Evolutionary conservation across 1,139 yeast genomes (phyloP).

Genomic region (Zygotorulaspora mrakii): DNA sequence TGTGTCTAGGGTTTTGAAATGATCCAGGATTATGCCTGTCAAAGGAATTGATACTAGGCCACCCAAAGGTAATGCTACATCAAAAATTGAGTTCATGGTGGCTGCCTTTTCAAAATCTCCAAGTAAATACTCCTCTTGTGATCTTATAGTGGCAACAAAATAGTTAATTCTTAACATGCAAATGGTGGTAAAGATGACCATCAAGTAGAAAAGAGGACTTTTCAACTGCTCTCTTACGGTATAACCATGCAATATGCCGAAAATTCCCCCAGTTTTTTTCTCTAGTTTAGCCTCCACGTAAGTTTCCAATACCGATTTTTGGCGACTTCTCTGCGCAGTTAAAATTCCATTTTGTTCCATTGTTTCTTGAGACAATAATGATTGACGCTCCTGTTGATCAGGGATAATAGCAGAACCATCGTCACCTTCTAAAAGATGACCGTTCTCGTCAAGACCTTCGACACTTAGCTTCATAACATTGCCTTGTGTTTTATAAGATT

Average conservation of each 20-base stretch:
- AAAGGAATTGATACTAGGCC: slow-evolving; percentile 83
- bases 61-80: slow-evolving; percentile 80
- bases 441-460: slow-evolving; percentile 62
- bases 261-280: slow-evolving; percentile 64
- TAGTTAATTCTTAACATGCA: slow-evolving; percentile 90
- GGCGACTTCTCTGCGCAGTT: slow-evolving; percentile 23
- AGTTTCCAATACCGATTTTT: slow-evolving; percentile 59
- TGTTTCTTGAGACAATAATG: slow-evolving; percentile 22
- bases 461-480: slow-evolving; percentile 63
- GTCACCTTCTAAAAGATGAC: slow-evolving; percentile 35
- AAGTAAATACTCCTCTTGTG: slow-evolving; percentile 72
- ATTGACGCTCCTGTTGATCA: slow-evolving; percentile 33
- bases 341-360: slow-evolving; percentile 8
- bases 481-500: slow-evolving; percentile 69
- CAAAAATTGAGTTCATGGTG: slow-evolving; percentile 68
- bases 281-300: slow-evolving; percentile 53
- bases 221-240: slow-evolving; percentile 59
- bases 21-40: slow-evolving; percentile 78
- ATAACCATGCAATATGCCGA: slow-evolving; percentile 76
- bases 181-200: slow-evolving; percentile 73
- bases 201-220: slow-evolving; percentile 74
- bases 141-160: slow-evolving; percentile 80
- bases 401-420: slow-evolving; percentile 33
- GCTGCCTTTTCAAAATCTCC: slow-evolving; percentile 53
- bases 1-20: slow-evolving; percentile 58